Percentiles rank a stretch among this genome's conserved stretches.
phyloP scores from a whole-genome alignment of 805 yeast species.

The Sporopachydermia quercuum region DNA sequence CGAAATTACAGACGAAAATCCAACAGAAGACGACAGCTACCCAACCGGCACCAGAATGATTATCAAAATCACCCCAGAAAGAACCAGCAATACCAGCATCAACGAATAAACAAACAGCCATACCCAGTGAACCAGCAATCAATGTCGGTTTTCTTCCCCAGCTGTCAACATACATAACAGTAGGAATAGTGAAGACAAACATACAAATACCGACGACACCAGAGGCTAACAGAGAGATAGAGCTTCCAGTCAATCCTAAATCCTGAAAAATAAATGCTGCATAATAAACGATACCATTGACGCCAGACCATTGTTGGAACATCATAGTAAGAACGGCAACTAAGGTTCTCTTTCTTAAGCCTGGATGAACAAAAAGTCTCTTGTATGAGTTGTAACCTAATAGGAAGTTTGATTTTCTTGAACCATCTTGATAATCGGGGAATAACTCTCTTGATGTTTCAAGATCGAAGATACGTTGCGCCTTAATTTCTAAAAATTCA shows the following conservation, averaged over 20 bases:
- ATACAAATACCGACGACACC: conserved; percentile 32
- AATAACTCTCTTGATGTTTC: conserved; percentile 11
- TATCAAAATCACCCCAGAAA: conserved; percentile 6
- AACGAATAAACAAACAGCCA: conserved; percentile 32
- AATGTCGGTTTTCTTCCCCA: not conserved
- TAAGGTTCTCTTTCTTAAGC: conserved; percentile 12
- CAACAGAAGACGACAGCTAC: conserved; percentile 38
- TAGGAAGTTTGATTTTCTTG: conserved; percentile 4
- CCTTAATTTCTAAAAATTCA: conserved; percentile 29
- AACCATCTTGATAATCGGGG: conserved; percentile 1
- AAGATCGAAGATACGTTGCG: conserved; percentile 20
- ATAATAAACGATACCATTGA: conserved; percentile 58
- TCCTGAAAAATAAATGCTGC: conserved; percentile 47
- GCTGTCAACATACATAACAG: not conserved
- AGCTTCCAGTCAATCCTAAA: conserved; percentile 33
- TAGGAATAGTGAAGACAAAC: conserved; percentile 8
- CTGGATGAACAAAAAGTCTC: conserved; percentile 8
- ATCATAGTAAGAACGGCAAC: conserved; percentile 22
- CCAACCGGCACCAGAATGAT: conserved; percentile 20
- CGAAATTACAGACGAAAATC: conserved; percentile 59
- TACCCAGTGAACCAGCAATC: not conserved
- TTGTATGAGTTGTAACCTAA: conserved; percentile 6
- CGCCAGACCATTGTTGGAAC: conserved; percentile 60
- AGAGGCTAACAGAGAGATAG: conserved; percentile 26
- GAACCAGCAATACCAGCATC: conserved; percentile 34